Evolutionary conservation across 768 basidiomycete species (phyloP), one percentile per base, ranked within the genome.

Genomic region (Clathrus columnatus): DNA sequence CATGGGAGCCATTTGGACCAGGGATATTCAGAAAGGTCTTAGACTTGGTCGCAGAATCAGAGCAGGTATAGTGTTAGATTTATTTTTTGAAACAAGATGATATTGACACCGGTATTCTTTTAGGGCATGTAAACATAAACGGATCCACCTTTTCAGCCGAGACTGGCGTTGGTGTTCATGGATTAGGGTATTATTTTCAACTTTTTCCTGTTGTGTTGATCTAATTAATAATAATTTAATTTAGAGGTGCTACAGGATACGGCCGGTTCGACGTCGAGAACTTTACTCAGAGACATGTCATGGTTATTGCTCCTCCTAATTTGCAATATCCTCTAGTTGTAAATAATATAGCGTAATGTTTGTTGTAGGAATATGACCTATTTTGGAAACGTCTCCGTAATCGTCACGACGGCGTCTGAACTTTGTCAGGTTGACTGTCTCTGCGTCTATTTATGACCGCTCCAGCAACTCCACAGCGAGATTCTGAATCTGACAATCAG

Each of bases 61-160:
- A 20, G 68, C 76, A 53, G 75, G 77, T 78, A 43, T n/a, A 43
- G 69, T 50, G 42, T n/a, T 54, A 18, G 46, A 2, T 51, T 14
- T 20, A 14, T 17, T 18, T 17, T 5, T 14, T 41, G 44, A n/a
- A 7, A 14, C 42, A 36, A 26, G 7, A 5, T 7, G 5, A 5
- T 41, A 5, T 20, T 56, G 5, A 45, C 14, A 27, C 32, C 46
- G 50, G 27, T 20, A 18, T 16, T 36, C 29, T 29, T 43, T 28
- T 56, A 81, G 82, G 82, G 2, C 73, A 70, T 45, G 71, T 73
- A 11, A 75, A 77, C 61, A 73, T 85, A 60, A 84, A 85, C 57
- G 81, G 78, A 1, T 64, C 74, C 1, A 78, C 78, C 2, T 60
- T 81, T 23, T 74, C 79, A 53, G 59, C 64, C 7, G 78, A 83